These are phyloP conservation scores for Microthyrium microscopicum DNA, from an alignment of 2,329 filamentous ascomycete species.

Conservation along the genomic window DNA sequence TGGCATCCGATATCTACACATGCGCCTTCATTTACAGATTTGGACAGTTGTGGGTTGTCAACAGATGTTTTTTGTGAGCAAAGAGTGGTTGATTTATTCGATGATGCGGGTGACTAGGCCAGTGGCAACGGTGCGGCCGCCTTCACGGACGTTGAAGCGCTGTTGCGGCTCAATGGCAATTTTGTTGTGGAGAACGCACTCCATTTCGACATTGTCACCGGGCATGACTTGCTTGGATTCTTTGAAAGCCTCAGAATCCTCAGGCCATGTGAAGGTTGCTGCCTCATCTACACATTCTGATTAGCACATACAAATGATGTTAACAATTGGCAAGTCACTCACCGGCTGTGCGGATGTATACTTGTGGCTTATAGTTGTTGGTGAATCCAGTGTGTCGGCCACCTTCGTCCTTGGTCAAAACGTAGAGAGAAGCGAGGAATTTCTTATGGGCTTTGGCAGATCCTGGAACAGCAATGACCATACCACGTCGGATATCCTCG, in stretches of 20 bases:
- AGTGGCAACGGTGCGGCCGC: slow-evolving; percentile 46
- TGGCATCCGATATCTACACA: too few relatives aligned
- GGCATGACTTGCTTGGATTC: slow-evolving; percentile 80
- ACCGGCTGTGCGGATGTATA: slow-evolving; percentile 88
- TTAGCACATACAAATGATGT: slow-evolving; percentile 15
- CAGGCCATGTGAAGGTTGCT: slow-evolving; percentile 70
- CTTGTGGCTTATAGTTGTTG: slow-evolving; percentile 91
- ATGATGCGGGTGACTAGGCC: slow-evolving; percentile 23
- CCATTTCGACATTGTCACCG: slow-evolving; percentile 97
- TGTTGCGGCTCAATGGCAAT: slow-evolving; percentile 81
- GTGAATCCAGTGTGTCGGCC: slow-evolving; percentile 92
- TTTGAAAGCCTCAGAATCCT: slow-evolving; percentile 52
- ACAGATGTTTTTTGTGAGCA: too few relatives aligned
- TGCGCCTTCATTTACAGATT: too few relatives aligned
- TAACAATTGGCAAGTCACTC: slow-evolving; percentile 28
- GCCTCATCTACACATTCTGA: slow-evolving; percentile 35
- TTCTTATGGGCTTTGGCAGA: slow-evolving; percentile 73
- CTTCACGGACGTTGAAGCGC: slow-evolving; percentile 97
- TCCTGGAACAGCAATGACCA: slow-evolving; percentile 79
- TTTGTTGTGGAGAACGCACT: slow-evolving; percentile 68
- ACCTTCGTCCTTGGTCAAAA: slow-evolving; percentile 94
- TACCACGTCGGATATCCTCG: slow-evolving; percentile 85
- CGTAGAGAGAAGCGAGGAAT: slow-evolving; percentile 93
- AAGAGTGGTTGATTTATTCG: too few relatives aligned
- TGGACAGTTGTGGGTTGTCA: too few relatives aligned